Evolutionary conservation across 345 rosid species (phyloP), one percentile per base, ranked within the genome.

Genomic region (thale cress (Arabidopsis thaliana)): DNA sequence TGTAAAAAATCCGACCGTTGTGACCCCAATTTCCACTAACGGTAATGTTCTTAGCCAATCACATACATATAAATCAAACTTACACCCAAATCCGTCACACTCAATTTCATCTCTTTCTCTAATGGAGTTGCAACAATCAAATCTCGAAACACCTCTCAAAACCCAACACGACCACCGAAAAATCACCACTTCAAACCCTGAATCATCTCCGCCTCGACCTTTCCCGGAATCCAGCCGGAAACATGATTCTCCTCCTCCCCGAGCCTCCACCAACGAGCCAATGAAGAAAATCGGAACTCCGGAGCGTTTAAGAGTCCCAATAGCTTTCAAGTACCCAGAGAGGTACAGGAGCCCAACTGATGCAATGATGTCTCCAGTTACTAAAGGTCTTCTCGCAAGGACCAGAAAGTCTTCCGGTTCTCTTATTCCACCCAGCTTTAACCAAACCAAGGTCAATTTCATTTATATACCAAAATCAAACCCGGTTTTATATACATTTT

Each of bases 341-440:
- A 91, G 96, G 83, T 88, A 91, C 53, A 79, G 85, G 61, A 93
- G 97, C 69, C 98, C 97, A 13, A 93, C 98, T 12, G 97, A 91
- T 74, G 84, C 89, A 40, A 88, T 93, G 87, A 79, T 93, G 79
- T 93, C 97, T 23, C 97, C 96, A 1, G 70, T 89, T 63, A 85
- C 97, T 1, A 86, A 85, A 83, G 97, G 91, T 64, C 79, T 93
- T 73, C 90, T 91, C 9, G 97, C 93, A 2, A 82, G 98, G 79
- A 84, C 76, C 84, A 82, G 88, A 78, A 89, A 82, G 77, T 79
- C 78, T 9, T 76, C 72, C 13, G 84, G 78, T 68, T 75, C 78
- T 32, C 86, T 87, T 69, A 66, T 89, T 71, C 95, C 97, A 7
- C 93, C 97, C 4, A 85, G 82, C 59, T 75, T 83, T 24, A 84